Evolutionary conservation across 768 basidiomycete genomes (phyloP).

Genomic region (Pleurotus giganteus): DNA sequence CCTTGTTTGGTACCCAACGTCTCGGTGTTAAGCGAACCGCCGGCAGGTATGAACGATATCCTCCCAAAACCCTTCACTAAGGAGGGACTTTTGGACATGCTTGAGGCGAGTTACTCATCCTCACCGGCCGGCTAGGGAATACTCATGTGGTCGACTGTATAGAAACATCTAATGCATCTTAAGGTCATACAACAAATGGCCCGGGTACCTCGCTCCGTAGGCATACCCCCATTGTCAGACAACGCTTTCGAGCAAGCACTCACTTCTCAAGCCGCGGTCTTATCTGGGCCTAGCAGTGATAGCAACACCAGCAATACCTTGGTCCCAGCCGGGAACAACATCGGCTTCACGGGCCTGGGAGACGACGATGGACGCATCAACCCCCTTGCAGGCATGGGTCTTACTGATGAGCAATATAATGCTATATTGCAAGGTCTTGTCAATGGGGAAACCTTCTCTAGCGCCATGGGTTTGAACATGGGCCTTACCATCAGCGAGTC

Average conservation of each 20-base stretch:
- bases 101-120: conserved; percentile 57
- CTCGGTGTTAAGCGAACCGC: background rate
- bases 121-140: background rate
- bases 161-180: conserved; percentile 88
- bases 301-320: conserved; percentile 11
- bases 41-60: conserved; percentile 92
- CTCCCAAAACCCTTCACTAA: conserved; percentile 98
- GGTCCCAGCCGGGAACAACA: conserved; percentile 18
- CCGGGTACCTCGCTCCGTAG: conserved; percentile 60
- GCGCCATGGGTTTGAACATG: conserved; percentile 11
- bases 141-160: background rate
- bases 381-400: conserved; percentile 83
- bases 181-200: conserved; percentile 83
- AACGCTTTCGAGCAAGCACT: conserved; percentile 53
- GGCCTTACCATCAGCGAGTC: conserved; percentile 20
- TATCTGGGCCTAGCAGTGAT: conserved; percentile 13
- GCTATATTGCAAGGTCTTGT: conserved; percentile 74
- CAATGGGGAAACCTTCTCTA: conserved; percentile 52
- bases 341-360: conserved; percentile 17
- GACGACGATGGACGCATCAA: conserved; percentile 66
- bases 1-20: background rate
- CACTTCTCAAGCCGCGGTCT: conserved; percentile 32
- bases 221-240: conserved; percentile 62
- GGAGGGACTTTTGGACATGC: conserved; percentile 85
- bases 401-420: conserved; percentile 86